Evolutionary conservation across 192 early-diverging fungal genomes (phyloP).

Genomic region (Backusella morwellensis): DNA sequence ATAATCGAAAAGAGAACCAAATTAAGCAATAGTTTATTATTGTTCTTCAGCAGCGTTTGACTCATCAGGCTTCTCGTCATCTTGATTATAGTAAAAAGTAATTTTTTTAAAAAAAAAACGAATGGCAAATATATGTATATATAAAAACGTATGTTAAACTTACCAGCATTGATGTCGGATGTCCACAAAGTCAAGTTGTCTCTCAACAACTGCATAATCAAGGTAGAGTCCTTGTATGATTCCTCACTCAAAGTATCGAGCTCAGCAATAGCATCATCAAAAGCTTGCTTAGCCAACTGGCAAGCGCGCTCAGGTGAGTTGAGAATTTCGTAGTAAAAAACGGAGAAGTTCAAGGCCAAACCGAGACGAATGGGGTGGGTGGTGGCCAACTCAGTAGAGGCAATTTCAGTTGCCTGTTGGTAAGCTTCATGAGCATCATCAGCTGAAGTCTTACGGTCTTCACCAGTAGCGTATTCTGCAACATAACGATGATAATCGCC

Average conservation of each 20-base stretch:
- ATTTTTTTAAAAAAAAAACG: background rate
- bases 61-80: background rate
- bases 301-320: constrained; percentile 94
- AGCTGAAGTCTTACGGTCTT: constrained; percentile 78
- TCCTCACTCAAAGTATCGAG: constrained; percentile 90
- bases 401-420: constrained; percentile 89
- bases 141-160: background rate
- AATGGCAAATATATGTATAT: background rate
- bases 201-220: constrained; percentile 92
- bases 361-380: constrained; percentile 98
- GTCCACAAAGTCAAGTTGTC: constrained; percentile 96
- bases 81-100: background rate
- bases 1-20: background rate
- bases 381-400: constrained; percentile 78
- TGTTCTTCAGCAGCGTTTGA: background rate
- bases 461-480: constrained; percentile 90
- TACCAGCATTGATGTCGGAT: constrained; percentile 65
- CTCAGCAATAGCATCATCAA: constrained; percentile 94
- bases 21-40: background rate
- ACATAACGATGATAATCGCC: constrained; percentile 99
- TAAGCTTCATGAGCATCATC: constrained; percentile 85
- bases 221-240: constrained; percentile 93
- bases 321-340: constrained; percentile 98
- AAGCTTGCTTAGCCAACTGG: constrained; percentile 83
- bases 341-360: constrained; percentile 96